Conservation (phyloP, 805 yeast genomes). For the Saturnispora diversa region DNA sequence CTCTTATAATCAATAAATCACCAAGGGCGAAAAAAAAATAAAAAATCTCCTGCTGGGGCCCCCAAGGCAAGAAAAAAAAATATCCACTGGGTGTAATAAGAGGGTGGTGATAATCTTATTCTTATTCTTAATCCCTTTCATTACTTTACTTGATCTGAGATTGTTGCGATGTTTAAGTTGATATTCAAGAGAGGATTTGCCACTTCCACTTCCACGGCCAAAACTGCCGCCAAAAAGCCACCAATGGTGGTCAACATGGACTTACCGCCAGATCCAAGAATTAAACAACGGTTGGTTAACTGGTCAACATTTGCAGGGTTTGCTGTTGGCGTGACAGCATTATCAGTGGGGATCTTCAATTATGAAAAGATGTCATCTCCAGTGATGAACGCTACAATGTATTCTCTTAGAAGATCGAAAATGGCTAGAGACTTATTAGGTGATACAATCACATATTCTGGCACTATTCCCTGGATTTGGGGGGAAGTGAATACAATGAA, state of each 20-base stretch:
- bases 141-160: no score
- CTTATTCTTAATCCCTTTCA: no score
- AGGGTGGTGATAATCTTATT: no score
- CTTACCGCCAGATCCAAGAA: constrained; percentile 68
- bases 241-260: constrained; percentile 68
- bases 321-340: constrained; percentile 42
- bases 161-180: no score
- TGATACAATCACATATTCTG: constrained; percentile 61
- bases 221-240: no score
- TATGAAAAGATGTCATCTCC: constrained; percentile 92
- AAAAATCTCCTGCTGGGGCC: no score
- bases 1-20: no score
- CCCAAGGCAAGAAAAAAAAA: no score
- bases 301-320: constrained; percentile 44
- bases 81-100: no score
- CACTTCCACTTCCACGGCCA: no score
- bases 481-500: constrained; percentile 80
- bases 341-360: constrained; percentile 68
- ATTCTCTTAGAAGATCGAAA: constrained; percentile 71
- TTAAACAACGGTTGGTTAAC: constrained; percentile 34
- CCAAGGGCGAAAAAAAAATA: no score
- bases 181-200: constrained; percentile 18
- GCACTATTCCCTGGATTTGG: constrained; percentile 79
- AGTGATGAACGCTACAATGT: constrained; percentile 76
- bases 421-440: constrained; percentile 61